phyloP scores from a whole-genome alignment of 305 asterid genomes.

The Fraxinus angustifolia region DNA sequence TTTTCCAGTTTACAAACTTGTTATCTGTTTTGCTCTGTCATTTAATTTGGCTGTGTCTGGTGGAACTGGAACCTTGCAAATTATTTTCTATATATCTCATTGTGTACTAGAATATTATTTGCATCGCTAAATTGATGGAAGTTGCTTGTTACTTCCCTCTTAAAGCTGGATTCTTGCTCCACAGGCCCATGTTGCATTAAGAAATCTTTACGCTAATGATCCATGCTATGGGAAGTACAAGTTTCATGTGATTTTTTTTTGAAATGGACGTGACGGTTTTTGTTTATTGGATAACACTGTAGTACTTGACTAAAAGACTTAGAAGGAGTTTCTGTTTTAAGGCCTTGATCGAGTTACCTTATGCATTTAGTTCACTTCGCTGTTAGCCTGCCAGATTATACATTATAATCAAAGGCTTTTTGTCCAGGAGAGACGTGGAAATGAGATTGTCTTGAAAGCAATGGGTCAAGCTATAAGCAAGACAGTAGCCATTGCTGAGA shows the following conservation, averaged over 20 bases:
- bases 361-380: neutral
- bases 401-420: slow-evolving; percentile 5
- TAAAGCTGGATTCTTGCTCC: neutral
- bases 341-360: neutral
- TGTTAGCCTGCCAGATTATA: slow-evolving; percentile 13
- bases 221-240: neutral
- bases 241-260: neutral
- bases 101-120: neutral
- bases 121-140: neutral
- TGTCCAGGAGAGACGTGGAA: slow-evolving; percentile 65
- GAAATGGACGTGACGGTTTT: neutral
- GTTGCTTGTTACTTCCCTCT: neutral
- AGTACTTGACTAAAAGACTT: neutral
- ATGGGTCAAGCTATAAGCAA: slow-evolving; percentile 99
- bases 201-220: neutral
- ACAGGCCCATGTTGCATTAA: neutral
- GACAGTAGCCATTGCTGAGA: slow-evolving; percentile 81
- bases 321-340: neutral
- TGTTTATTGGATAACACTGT: neutral
- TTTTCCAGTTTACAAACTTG: neutral
- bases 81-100: neutral
- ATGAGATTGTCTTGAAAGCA: slow-evolving; percentile 85
- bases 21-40: neutral
- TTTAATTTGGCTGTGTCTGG: neutral
- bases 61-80: neutral